Base-by-base conservation (phyloP, 768 basidiomycete genomes). In the Rhodotorula sphaerocarpa region DNA sequence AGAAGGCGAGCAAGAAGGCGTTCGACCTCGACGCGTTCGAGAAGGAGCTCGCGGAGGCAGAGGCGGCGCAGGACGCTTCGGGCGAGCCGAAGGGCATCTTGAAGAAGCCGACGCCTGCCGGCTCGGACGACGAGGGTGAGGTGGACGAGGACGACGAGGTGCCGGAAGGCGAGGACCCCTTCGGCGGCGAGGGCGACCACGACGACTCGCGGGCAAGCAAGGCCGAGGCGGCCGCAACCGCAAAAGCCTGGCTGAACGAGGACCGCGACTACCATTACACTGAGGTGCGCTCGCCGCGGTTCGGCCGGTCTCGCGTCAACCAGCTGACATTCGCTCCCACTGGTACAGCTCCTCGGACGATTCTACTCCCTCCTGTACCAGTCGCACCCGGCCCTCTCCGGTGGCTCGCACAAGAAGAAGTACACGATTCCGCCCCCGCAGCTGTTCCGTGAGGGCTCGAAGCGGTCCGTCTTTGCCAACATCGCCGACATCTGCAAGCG, bases 371-470 rank as follows among this genome's bases (percentile, higher is more conserved):
- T 87, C 42, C 82, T 97, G 11, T 95, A 95, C 72, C 86, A 87
- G 27, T 88, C 91, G 51, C 96, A 99, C 75, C 95, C 95, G 90
- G 55, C 86, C 86, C 70, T 83, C 79, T 70, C 72, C 2, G 69
- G 62, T 51, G 83, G 82, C 53, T 86, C 88, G 15, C 80, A 85
- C 43, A 87, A 86, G 75, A 96, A 91, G 79, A 74, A 76, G 67
- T 95, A 96, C 79, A 96, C 90, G 25, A 93, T 99, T 70, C 90
- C 90, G 1, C 95, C 95, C 20, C 95, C 95, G 21, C 87, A 88
- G 65, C 85, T 96, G 54, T 84, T 87, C 74, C 82, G 89, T 72
- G 95, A 99, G 81, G 95, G 80, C n/a, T 92, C 91, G 79, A 96
- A 96, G 78, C 92, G 91, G 78, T 85, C 90, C 47, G 87, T 96